A percentile compares a stretch with the other conserved stretches of the same genome.
Conservation (phyloP, 176 grass and related monocot genomes). For the Areca catechu region DNA sequence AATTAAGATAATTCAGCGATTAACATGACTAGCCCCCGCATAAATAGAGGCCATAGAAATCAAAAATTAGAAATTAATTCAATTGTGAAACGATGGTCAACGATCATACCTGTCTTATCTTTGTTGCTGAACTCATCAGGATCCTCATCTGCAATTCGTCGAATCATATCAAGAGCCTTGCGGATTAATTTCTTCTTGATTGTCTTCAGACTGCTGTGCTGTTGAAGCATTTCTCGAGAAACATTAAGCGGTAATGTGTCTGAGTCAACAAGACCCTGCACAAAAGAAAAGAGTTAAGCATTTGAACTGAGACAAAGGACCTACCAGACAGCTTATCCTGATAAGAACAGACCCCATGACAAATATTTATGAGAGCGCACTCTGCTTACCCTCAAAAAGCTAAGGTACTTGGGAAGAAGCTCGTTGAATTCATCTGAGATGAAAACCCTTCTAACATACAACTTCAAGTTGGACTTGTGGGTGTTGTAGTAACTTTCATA, state of each 20-base stretch:
- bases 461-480: slow-evolving; percentile 84
- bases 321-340: no score
- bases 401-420: slow-evolving; percentile 88
- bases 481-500: slow-evolving; percentile 97
- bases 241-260: slow-evolving; percentile 95
- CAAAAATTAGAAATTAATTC: background rate
- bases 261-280: slow-evolving; percentile 87
- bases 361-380: no score
- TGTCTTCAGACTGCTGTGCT: slow-evolving; percentile 87
- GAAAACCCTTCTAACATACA: slow-evolving; percentile 97
- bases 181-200: slow-evolving; percentile 97
- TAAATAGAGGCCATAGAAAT: background rate
- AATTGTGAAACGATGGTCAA: no score
- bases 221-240: slow-evolving; percentile 96
- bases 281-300: background rate
- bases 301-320: no score
- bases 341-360: no score
- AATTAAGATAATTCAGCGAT: background rate
- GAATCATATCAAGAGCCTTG: slow-evolving; percentile 97
- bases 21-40: background rate
- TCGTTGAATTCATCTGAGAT: slow-evolving; percentile 98
- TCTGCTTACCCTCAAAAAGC: slow-evolving; percentile 66
- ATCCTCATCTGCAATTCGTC: slow-evolving; percentile 81
- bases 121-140: slow-evolving; percentile 89
- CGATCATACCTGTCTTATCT: slow-evolving; percentile 67